Evolutionary conservation across 2,329 filamentous ascomycete genomes (phyloP).

Genomic region (Ophiostoma novo-ulmi): DNA sequence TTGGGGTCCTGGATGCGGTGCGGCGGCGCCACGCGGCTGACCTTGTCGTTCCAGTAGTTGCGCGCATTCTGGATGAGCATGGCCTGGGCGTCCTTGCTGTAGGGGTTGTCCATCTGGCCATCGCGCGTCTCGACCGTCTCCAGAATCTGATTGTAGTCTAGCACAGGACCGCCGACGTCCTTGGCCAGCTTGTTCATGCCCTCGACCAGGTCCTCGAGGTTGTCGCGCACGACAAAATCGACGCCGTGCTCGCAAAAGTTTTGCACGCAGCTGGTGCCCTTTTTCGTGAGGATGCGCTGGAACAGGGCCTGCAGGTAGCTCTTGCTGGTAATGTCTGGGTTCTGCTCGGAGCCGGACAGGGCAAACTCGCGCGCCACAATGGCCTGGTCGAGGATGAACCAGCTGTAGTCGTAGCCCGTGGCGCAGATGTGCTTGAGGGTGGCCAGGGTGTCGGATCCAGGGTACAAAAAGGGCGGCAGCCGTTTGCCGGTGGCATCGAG

Average conservation of each 20-base stretch:
- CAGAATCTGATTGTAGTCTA: constrained; percentile 43
- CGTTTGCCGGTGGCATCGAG: constrained; percentile 56
- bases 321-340: constrained; percentile 56
- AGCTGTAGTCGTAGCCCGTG: constrained; percentile 59
- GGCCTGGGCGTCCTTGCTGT: constrained; percentile 56
- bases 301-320: constrained; percentile 49
- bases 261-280: constrained; percentile 52
- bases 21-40: constrained; percentile 48
- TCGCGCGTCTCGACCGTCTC: constrained; percentile 50
- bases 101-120: constrained; percentile 51
- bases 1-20: constrained; percentile 50
- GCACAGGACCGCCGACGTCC: constrained; percentile 42
- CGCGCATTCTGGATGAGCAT: constrained; percentile 57
- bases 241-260: constrained; percentile 54
- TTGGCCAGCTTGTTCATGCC: constrained; percentile 55
- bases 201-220: constrained; percentile 49
- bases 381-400: constrained; percentile 55
- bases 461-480: constrained; percentile 52
- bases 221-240: constrained; percentile 56
- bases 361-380: constrained; percentile 59
- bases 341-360: constrained; percentile 59
- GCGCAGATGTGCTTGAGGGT: constrained; percentile 56
- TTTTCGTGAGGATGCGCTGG: constrained; percentile 47
- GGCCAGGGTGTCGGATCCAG: constrained; percentile 52
- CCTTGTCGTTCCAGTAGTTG: constrained; percentile 50